Evolutionary conservation across 305 asterid genomes (phyloP).

Genomic region (Rubia occidens): DNA sequence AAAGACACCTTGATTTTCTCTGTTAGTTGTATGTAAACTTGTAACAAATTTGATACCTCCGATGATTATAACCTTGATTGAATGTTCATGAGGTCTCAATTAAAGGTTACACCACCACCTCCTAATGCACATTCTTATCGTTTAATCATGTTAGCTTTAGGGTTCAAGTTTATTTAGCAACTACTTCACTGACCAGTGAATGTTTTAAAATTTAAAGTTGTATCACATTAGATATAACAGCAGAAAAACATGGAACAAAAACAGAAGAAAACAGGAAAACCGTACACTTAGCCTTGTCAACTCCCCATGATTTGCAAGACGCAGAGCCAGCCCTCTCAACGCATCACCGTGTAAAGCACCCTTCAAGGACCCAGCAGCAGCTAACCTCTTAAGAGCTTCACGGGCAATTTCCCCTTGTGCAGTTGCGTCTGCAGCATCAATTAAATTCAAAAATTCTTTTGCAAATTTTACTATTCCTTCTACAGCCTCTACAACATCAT

Average conservation of each 20-base stretch:
- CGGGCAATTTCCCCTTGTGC: constrained; percentile 91
- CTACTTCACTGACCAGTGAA: background rate
- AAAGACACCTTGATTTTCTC: background rate
- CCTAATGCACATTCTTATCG: background rate
- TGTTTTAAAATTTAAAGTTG: background rate
- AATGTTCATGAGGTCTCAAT: background rate
- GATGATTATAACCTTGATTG: background rate
- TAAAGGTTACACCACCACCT: background rate
- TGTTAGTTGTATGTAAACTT: background rate
- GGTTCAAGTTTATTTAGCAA: background rate
- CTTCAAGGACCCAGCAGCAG: constrained; percentile 94
- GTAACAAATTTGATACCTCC: background rate
- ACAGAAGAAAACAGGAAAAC: constrained; percentile 19
- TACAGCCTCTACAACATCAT: constrained; percentile 80
- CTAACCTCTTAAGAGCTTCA: constrained; percentile 91
- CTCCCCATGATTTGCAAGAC: constrained; percentile 95
- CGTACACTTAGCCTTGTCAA: constrained; percentile 87
- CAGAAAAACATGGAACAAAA: constrained; percentile 2
- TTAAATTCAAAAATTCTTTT: constrained; percentile 75
- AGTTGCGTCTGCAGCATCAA: constrained; percentile 99
- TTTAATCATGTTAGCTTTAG: background rate
- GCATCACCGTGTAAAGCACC: constrained; percentile 85
- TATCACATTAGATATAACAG: background rate
- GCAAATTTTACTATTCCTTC: constrained; percentile 88
- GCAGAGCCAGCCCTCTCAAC: constrained; percentile 82